These are phyloP conservation scores for Kwoniella bestiolae DNA, from an alignment of 768 basidiomycete genomes.

Conservation along the genomic window DNA sequence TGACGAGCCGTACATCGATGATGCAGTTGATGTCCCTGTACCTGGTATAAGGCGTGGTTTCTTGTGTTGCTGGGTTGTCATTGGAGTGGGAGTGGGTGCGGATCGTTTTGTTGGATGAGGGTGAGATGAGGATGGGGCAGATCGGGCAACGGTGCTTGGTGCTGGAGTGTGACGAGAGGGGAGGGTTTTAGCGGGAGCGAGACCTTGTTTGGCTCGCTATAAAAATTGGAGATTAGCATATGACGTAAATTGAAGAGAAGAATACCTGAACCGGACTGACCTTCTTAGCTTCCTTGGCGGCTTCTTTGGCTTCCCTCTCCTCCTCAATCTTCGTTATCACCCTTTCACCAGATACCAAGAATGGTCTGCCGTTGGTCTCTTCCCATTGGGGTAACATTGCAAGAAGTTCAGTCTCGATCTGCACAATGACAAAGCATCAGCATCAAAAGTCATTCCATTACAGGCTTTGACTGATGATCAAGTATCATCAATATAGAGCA, in stretches of 20 bases:
- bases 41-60: not conserved
- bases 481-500: not conserved
- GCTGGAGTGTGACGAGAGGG: slow-evolving; percentile 28
- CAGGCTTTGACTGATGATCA: not conserved
- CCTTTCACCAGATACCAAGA: slow-evolving; percentile 82
- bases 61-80: slow-evolving; percentile 21
- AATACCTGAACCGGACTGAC: slow-evolving; percentile 32
- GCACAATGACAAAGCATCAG: not conserved
- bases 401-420: slow-evolving; percentile 90
- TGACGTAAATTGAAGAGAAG: not conserved
- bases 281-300: slow-evolving; percentile 77
- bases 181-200: slow-evolving; percentile 38
- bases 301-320: slow-evolving; percentile 66
- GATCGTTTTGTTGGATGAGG: slow-evolving; percentile 32
- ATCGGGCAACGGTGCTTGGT: slow-evolving; percentile 15
- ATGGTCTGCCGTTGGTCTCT: slow-evolving; percentile 69
- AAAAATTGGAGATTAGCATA: not conserved
- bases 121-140: slow-evolving; percentile 9
- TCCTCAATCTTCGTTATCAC: slow-evolving; percentile 79
- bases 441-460: not conserved
- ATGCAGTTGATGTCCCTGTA: not conserved
- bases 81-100: slow-evolving; percentile 53
- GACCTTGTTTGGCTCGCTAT: slow-evolving; percentile 43
- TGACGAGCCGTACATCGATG: slow-evolving; percentile 13
- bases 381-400: slow-evolving; percentile 84